Evolutionary conservation across 2,329 filamentous ascomycete species (phyloP).

Genomic region (Alternaria longipes): DNA sequence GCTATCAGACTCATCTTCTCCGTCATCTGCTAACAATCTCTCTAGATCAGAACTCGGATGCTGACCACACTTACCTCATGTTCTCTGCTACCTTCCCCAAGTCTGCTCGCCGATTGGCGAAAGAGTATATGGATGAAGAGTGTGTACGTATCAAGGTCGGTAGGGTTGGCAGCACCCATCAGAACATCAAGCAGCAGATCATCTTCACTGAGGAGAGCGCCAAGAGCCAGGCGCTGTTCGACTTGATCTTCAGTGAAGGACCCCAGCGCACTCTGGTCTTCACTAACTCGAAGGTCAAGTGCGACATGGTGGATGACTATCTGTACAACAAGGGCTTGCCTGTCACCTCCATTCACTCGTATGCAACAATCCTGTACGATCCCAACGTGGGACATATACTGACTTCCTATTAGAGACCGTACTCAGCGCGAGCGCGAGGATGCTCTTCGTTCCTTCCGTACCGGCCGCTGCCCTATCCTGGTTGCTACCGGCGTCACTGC

Average conservation of each 20-base stretch:
- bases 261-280: conserved; percentile 76
- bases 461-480: conserved; percentile 77
- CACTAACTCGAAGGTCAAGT: conserved; percentile 80
- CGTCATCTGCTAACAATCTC: conserved; percentile 17
- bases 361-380: not conserved
- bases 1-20: not conserved
- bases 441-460: conserved; percentile 84
- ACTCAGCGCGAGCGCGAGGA: conserved; percentile 93
- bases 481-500: conserved; percentile 87
- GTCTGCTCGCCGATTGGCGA: conserved; percentile 77
- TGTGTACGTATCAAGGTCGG: conserved; percentile 86
- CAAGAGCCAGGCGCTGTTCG: conserved; percentile 77
- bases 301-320: conserved; percentile 87
- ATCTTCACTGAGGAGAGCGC: conserved; percentile 69
- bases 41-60: conserved; percentile 76
- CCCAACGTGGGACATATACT: not conserved
- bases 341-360: conserved; percentile 83
- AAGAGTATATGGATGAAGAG: conserved; percentile 75
- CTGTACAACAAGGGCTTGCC: conserved; percentile 83
- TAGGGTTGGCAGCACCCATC: conserved; percentile 81
- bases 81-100: conserved; percentile 96
- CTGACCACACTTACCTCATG: conserved; percentile 75
- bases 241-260: conserved; percentile 71
- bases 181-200: conserved; percentile 82
- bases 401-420: conserved; percentile 62